Evolutionary conservation across 176 grass and related monocot species (phyloP), one percentile per base, ranked within the genome.

Genomic region (Zea luxurians): DNA sequence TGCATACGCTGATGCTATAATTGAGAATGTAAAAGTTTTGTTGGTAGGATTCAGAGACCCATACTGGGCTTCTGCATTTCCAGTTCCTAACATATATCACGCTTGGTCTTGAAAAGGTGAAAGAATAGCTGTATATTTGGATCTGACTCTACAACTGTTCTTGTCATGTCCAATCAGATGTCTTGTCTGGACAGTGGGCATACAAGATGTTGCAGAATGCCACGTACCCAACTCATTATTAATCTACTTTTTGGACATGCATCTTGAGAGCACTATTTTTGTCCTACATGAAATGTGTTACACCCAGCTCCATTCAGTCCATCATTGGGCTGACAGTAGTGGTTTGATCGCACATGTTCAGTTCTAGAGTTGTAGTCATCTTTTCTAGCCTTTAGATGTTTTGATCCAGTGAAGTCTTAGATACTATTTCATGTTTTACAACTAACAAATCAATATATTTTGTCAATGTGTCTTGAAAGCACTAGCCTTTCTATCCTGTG

Each of bases 31-130:
- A 60, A 75, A 68, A 13, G 4, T 21, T 58, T 36, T 40, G 9
- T 62, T 68, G 15, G 44, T 84, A 64, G 45, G 48, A 71, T 72
- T 38, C 12, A 43, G 73, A 62, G 12, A 54, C 13, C 20, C 50
- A 10, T 65, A 42, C 10, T 43, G 70, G 5, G 15, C 0, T 41
- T 63, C 10, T 74, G 52, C 20, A 61, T 68, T n/a, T 69, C 3
- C 42, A 73, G 13, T 60, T 66, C 40, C 11, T 7, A 79, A 57
- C 20, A 65, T 52, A 72, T 7, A 17, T 15, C 6, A 45, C 64
- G 36, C 16, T 78, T 18, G 37, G 8, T 49, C 17, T 48, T 71
- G 15, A 45, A n/a, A n/a, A n/a, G n/a, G n/a, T n/a, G n/a, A n/a
- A n/a, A n/a, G n/a, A n/a, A n/a, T n/a, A n/a, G n/a, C 3, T 3